Conservation (phyloP, 306 rosid genomes). For the Senna siamea region DNA sequence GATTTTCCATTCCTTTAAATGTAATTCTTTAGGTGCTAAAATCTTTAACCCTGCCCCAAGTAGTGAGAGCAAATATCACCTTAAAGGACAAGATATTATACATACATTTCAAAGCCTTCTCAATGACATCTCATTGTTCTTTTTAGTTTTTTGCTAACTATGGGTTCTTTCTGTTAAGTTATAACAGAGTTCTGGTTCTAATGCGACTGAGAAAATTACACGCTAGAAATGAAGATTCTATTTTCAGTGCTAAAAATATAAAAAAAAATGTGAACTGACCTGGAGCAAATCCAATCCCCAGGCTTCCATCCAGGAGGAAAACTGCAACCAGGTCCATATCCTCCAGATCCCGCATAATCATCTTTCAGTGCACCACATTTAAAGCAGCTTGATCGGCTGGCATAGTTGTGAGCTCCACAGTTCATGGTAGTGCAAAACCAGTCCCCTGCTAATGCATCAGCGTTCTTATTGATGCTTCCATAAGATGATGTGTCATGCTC, state of each 20-base stretch:
- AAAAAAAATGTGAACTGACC: slow-evolving; percentile 54
- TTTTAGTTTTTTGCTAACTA: neutral
- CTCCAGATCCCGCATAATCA: slow-evolving; percentile 55
- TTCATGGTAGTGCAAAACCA: slow-evolving; percentile 73
- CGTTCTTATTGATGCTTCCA: slow-evolving; percentile 47
- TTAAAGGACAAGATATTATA: neutral
- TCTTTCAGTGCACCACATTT: slow-evolving; percentile 66
- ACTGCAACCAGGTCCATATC: slow-evolving; percentile 59
- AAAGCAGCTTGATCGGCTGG: slow-evolving; percentile 82
- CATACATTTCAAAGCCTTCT: neutral
- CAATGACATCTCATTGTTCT: neutral
- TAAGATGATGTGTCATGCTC: slow-evolving; percentile 86
- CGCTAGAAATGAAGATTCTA: neutral
- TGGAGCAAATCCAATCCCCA: slow-evolving; percentile 92
- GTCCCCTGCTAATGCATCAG: slow-evolving; percentile 91
- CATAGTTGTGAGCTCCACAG: slow-evolving; percentile 95
- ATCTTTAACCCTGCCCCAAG: too few species aligned
- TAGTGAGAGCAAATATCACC: too few species aligned
- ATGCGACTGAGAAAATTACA: slow-evolving; percentile 5
- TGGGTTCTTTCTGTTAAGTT: slow-evolving; percentile 9
- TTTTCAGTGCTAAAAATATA: slow-evolving; percentile 2
- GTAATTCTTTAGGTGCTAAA: too few species aligned
- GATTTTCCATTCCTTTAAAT: too few species aligned
- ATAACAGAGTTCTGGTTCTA: slow-evolving; percentile 20
- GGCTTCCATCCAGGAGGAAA: slow-evolving; percentile 94